Conservation (phyloP, 2,329 filamentous ascomycete genomes). For the Acrocalymma vagum region DNA sequence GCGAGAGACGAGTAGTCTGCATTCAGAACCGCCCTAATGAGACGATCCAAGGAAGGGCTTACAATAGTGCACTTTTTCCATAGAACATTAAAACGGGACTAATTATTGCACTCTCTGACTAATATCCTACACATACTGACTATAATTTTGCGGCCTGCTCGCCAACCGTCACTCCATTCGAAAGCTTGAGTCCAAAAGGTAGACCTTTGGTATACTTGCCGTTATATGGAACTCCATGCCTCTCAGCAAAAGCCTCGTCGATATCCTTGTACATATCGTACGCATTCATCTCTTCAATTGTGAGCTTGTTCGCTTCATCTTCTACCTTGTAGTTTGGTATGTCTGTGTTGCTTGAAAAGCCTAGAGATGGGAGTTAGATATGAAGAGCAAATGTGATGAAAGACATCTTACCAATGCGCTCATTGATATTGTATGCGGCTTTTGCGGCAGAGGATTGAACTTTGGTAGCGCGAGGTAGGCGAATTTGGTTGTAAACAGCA, state of each 20-base stretch:
- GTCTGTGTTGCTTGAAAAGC: constrained; percentile 68
- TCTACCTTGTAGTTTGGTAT: constrained; percentile 68
- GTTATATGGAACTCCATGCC: constrained; percentile 10
- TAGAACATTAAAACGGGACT: too few species aligned
- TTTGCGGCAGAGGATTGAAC: constrained; percentile 49
- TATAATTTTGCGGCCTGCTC: background rate
- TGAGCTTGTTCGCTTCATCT: constrained; percentile 68
- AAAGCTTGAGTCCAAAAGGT: constrained; percentile 17
- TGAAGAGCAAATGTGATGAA: background rate
- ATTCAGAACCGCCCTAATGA: too few species aligned
- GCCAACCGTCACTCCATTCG: constrained; percentile 12
- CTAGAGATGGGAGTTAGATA: constrained; percentile 3
- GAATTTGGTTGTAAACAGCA: constrained; percentile 44
- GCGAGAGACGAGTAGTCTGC: too few species aligned
- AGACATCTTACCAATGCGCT: constrained; percentile 50
- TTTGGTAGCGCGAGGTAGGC: constrained; percentile 47
- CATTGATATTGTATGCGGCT: constrained; percentile 50
- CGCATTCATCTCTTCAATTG: constrained; percentile 75
- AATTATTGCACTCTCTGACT: too few species aligned
- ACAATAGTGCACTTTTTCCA: too few species aligned
- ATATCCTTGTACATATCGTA: constrained; percentile 33
- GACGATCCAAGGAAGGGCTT: too few species aligned
- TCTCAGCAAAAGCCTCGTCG: constrained; percentile 22
- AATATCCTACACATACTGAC: too few species aligned
- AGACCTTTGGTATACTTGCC: constrained; percentile 13